These are phyloP conservation scores for Hysterangium stoloniferum DNA, from an alignment of 768 basidiomycete species.

Conservation along the genomic window DNA sequence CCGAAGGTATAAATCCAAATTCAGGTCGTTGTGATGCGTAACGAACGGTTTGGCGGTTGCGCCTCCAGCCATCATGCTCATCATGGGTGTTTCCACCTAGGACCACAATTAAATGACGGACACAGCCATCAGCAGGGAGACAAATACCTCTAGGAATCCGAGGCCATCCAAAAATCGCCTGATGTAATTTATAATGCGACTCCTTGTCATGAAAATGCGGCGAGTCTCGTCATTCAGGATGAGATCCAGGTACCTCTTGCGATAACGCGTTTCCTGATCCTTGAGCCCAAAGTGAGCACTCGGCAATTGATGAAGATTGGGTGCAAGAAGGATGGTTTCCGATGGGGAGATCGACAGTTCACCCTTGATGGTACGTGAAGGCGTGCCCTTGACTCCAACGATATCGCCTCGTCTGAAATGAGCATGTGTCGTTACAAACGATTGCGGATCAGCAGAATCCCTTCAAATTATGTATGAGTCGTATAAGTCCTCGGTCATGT, in stretches of 20 bases:
- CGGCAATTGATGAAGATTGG: constrained; percentile 94
- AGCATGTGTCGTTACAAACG: constrained; percentile 68
- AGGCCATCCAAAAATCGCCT: constrained; percentile 82
- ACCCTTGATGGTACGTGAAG: constrained; percentile 90
- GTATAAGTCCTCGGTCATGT: background rate
- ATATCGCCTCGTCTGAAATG: constrained; percentile 94
- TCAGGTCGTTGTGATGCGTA: constrained; percentile 97
- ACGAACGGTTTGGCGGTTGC: constrained; percentile 98
- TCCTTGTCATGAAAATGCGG: constrained; percentile 83
- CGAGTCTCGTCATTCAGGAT: constrained; percentile 90
- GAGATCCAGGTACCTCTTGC: constrained; percentile 97
- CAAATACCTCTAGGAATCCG: constrained; percentile 78
- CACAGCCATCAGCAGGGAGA: background rate
- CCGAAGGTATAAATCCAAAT: constrained; percentile 93
- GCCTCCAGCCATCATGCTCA: constrained; percentile 91
- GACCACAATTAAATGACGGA: background rate
- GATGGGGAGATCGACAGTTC: constrained; percentile 86
- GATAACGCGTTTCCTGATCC: constrained; percentile 95
- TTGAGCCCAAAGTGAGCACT: constrained; percentile 90
- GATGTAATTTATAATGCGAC: constrained; percentile 86
- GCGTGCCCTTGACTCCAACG: constrained; percentile 83
- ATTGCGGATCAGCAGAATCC: constrained; percentile 53
- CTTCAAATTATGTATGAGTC: constrained; percentile 25
- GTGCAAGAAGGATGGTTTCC: constrained; percentile 80
- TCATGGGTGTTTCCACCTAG: constrained; percentile 94